Evolutionary conservation across 441 rosid genomes (phyloP), one percentile per base, ranked within the genome.

Genomic region (Arabidopsis lyrata): DNA sequence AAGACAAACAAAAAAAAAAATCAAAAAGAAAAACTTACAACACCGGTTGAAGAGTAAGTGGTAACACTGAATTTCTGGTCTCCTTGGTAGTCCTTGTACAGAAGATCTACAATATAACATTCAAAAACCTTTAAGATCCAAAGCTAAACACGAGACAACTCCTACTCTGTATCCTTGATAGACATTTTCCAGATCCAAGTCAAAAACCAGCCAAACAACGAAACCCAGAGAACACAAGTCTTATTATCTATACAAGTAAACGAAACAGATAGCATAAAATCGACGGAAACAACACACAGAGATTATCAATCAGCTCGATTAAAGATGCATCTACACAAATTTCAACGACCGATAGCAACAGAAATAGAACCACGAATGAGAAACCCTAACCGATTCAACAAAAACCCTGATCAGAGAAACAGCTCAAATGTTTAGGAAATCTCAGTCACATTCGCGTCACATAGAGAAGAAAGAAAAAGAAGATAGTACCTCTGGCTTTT

Each of bases 1-100:
- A 20, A 38, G 11, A 12, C 36, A 18, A 5, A 18, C 20, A 39
- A 24, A 70, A 39, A 24, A 70, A 47, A 29, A 22, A 45, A 4
- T 11, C 4, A 32, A 47, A 1, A 18, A 74, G n/a, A 44, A 15
- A 61, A 77, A 88, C 93, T 88, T 80, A 91, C 99, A 76, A 90
- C 95, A 47, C 99, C 97, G 57, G 93, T 84, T 1, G 91, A 77
- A 63, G 98, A 93, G 70, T 47, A 85, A 35, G 97, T 93, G 22
- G 93, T 81, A 75, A 91, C 44, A 60, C 86, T 86, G 86, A 96
- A 83, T 86, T 93, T 93, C 52, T 93, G 93, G 84, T 91, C 97
- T 36, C 84, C 87, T 86, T 96, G 97, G 80, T 93, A 90, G 61
- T 91, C 97, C 87, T 80, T 96, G 91, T 88, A 86, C 41, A 96